Evolutionary conservation across 2,329 filamentous ascomycete genomes (phyloP), one percentile per base, ranked within the genome.

Genomic region (Botrytis medusae): DNA sequence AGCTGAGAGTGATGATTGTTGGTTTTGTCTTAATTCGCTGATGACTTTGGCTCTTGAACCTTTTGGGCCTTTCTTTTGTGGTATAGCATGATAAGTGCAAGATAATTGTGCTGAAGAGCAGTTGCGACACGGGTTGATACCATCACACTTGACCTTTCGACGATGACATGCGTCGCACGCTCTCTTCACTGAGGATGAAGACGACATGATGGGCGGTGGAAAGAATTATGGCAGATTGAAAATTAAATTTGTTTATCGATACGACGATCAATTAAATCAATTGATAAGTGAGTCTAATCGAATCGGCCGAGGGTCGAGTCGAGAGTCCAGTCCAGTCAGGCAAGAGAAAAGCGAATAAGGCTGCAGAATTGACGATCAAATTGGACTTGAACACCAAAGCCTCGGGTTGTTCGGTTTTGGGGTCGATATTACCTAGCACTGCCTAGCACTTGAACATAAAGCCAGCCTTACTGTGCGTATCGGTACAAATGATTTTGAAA

Each of bases 21-120:
- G 91, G 0, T 86, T 91, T 79, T 91, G 90, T 76, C 91, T 87
- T 74, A 93, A 81, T 79, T 93, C 91, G 79, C 90, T 92, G 81
- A 93, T 92, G 74, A 93, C 90, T 82, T 93, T 93, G 69, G 92
- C 92, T 74, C 91, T 85, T 46, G 90, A 92, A 76, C 91, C 91
- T 82, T 93, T 93, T 61, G 91, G 91, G 1, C 91, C 91, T 81
- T 93, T 93, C 84, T 93, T 93, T 83, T 92, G 91, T 2, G 91
- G 91, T 51, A 93, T 89, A 48, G 90, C 89, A 83, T 92, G 90
- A 85, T 93, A 93, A 44, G 91, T 93, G 84, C 91, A 93, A 20
- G 87, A 85, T 29, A 93, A 85, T 78, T 89, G 87, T 10, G 91
- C 89, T 12, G 90, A 88, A 20, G 86, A 85, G 82, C 91, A 93